A percentile compares a stretch with the other conserved stretches of the same genome.
Conservation (phyloP, 169 alveolate genomes). For the Plasmodium cynomolgi region DNA sequence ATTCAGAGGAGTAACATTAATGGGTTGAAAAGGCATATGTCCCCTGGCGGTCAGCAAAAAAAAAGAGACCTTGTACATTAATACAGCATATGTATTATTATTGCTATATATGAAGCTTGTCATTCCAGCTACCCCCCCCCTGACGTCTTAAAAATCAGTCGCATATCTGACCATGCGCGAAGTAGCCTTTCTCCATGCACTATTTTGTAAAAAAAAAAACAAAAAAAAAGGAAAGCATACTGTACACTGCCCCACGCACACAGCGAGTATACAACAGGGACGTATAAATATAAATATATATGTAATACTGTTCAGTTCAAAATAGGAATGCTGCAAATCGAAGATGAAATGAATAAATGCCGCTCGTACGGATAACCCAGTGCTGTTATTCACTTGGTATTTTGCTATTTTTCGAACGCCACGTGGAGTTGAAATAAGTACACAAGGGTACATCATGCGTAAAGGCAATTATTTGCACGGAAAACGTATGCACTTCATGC, state of each 20-base stretch:
- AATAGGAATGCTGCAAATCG: neutral
- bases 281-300: neutral
- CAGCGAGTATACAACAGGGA: neutral
- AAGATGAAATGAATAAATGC: neutral
- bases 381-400: neutral
- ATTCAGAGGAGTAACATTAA: neutral
- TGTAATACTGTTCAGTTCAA: neutral
- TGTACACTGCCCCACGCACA: neutral
- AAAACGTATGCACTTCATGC: neutral
- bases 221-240: neutral
- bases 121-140: neutral
- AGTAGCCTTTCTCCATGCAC: neutral
- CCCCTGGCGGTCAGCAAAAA: neutral
- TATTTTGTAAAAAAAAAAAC: neutral
- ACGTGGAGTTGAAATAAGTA: neutral
- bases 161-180: neutral
- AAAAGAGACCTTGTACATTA: neutral
- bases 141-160: neutral
- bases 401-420: neutral
- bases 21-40: neutral
- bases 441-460: neutral
- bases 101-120: neutral
- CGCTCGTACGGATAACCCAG: neutral
- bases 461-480: neutral
- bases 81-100: neutral